Base-by-base conservation (phyloP, 768 basidiomycete genomes). In the Thelephora ganbajun region DNA sequence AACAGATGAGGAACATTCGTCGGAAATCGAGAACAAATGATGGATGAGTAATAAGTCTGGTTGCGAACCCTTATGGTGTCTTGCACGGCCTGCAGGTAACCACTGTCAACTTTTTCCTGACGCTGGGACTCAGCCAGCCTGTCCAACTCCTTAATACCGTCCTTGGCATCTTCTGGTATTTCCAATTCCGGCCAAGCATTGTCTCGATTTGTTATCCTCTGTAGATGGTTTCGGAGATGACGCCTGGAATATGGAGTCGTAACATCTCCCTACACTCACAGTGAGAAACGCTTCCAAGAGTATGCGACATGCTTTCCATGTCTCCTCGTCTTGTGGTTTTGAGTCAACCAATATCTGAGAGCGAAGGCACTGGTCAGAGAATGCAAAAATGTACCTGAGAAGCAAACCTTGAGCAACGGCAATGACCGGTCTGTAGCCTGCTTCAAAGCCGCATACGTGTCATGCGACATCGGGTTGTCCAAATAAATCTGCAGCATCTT, bases 381-480 rank as follows among this genome's bases (percentile, higher is more conserved):
- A n/a, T 33, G n/a, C 48, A 37, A 14, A 37, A 30, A 11, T 33
- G n/a, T 16, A 48, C 12, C 14, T 1, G n/a, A 6, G 26, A 50
- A 20, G 47, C 71, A 46, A 45, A 76, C 76, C 60, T 75, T 71
- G 33, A 80, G 62, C 18, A 74, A 52, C 35, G 63, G 64, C 5
- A 71, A 65, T 35, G 66, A 70, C 6, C 74, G 71, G 50, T 79
- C 76, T 3, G 74, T 65, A 34, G 74, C 60, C 52, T 72, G 72
- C 51, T 65, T 67, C 35, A 76, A 54, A 22, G 61, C 55, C n/a
- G 57, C 47, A 43, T 67, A 57, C 2, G 60, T 60, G 16, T 57
- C 59, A 16, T 56, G 53, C 14, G 54, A 51, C 6, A 52, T 56
- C 43, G 64, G 57, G 42, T 56, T 20, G 6, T 57, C 58, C 30